Conservation (phyloP, 805 yeast species). For the Saturnispora diversa region DNA sequence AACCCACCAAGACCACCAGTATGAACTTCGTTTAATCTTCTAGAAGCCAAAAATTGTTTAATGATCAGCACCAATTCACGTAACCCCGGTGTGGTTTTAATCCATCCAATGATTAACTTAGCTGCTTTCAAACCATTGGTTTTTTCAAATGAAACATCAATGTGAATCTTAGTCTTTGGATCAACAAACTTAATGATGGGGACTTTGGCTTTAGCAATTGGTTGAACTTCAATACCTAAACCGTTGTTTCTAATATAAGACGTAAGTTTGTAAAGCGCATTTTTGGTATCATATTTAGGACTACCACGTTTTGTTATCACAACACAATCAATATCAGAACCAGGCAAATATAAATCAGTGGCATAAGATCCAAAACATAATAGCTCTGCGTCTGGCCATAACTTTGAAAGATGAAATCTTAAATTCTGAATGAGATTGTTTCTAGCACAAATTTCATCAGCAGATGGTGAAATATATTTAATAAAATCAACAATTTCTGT, state of each 20-base stretch:
- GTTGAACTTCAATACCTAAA: constrained; percentile 68
- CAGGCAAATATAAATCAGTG: constrained; percentile 86
- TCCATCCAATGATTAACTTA: constrained; percentile 66
- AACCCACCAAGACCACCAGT: constrained; percentile 95
- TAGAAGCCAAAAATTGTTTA: constrained; percentile 74
- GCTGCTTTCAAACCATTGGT: constrained; percentile 81
- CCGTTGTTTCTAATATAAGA: constrained; percentile 53
- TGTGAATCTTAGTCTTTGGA: constrained; percentile 56
- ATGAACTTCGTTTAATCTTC: constrained; percentile 78
- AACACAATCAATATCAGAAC: constrained; percentile 94
- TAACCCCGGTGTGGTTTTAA: constrained; percentile 63
- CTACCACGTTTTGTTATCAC: constrained; percentile 51
- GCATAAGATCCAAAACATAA: constrained; percentile 93
- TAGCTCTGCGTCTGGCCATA: constrained; percentile 76
- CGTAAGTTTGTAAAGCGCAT: constrained; percentile 64
- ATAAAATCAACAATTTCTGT: constrained; percentile 80
- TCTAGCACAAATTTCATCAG: constrained; percentile 59
- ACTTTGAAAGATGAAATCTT: constrained; percentile 39
- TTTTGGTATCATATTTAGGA: constrained; percentile 49
- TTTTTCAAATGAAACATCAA: constrained; percentile 87
- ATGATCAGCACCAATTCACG: constrained; percentile 74
- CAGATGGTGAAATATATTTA: constrained; percentile 77
- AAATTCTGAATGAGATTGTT: constrained; percentile 56
- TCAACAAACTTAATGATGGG: constrained; percentile 92
- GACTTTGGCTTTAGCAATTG: constrained; percentile 82